These are phyloP conservation scores for Pythium angustatum DNA, from an alignment of 352 stramenopile genomes.

Conservation along the genomic window DNA sequence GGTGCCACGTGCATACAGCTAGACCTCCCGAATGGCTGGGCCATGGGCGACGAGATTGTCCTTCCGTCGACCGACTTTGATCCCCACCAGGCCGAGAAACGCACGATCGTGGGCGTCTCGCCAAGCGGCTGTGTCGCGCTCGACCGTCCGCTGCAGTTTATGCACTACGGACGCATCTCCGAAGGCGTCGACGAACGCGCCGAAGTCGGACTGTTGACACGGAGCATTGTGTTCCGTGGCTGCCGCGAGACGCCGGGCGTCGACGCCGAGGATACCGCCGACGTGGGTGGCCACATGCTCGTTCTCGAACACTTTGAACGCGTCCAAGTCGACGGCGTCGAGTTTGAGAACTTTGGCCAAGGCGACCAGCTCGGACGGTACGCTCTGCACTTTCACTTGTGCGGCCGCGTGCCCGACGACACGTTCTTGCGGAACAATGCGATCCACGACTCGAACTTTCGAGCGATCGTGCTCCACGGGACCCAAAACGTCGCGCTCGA, in stretches of 20 bases:
- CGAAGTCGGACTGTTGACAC: conserved; percentile 57
- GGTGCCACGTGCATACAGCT: conserved; percentile 31
- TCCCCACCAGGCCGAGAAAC: conserved; percentile 39
- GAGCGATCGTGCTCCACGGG: conserved; percentile 48
- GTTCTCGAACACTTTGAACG: conserved; percentile 35
- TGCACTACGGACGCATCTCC: conserved; percentile 41
- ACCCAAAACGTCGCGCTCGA: conserved; percentile 44
- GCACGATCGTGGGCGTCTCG: conserved; percentile 32
- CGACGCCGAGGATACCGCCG: neutral
- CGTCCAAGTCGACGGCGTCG: conserved; percentile 41
- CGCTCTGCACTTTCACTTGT: conserved; percentile 51
- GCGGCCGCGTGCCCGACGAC: conserved; percentile 23
- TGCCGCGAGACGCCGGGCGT: conserved; percentile 22
- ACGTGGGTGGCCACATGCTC: conserved; percentile 48
- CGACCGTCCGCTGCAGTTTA: conserved; percentile 34
- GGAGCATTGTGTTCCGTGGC: conserved; percentile 60
- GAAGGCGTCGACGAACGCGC: conserved; percentile 53
- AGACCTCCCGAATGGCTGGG: conserved; percentile 32
- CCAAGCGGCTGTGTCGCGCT: conserved; percentile 29
- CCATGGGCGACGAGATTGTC: conserved; percentile 44
- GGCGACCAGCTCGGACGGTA: conserved; percentile 46
- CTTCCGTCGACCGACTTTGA: conserved; percentile 45
- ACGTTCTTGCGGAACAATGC: conserved; percentile 41
- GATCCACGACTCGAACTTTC: conserved; percentile 49
- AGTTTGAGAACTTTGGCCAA: conserved; percentile 50